phyloP scores from a whole-genome alignment of 768 basidiomycete genomes.

The Podaxis sp. region DNA sequence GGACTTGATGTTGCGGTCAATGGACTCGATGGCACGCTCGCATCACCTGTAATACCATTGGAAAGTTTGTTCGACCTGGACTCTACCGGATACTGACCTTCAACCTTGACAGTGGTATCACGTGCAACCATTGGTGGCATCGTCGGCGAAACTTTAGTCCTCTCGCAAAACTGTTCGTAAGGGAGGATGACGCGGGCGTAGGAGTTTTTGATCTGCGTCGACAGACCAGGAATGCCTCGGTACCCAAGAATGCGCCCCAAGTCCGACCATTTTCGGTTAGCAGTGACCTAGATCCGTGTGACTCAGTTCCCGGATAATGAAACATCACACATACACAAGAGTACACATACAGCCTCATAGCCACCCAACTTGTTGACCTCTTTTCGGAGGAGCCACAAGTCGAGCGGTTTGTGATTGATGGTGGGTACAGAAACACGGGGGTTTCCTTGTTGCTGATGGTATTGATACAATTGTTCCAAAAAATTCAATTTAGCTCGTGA shows the following conservation, averaged over 20 bases:
- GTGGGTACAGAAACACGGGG: constrained; percentile 88
- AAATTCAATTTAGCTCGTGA: constrained; percentile 97
- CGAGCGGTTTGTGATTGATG: constrained; percentile 89
- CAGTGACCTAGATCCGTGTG: constrained; percentile 60
- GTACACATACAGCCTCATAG: constrained; percentile 68
- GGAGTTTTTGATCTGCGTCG: constrained; percentile 85
- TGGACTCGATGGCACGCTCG: constrained; percentile 71
- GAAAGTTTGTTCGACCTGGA: constrained; percentile 35
- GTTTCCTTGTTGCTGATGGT: constrained; percentile 94
- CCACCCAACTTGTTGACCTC: constrained; percentile 91
- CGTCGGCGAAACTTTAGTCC: constrained; percentile 65
- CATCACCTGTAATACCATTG: constrained; percentile 34
- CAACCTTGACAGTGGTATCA: constrained; percentile 50
- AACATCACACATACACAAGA: constrained; percentile 18
- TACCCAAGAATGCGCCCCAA: constrained; percentile 83
- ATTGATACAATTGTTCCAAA: constrained; percentile 94
- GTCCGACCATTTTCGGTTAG: constrained; percentile 84
- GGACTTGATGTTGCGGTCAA: constrained; percentile 76
- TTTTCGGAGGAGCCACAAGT: constrained; percentile 91
- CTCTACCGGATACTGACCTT: constrained; percentile 33
- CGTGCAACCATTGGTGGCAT: constrained; percentile 45
- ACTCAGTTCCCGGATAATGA: constrained; percentile 20
- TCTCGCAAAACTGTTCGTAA: constrained; percentile 89
- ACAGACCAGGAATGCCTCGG: constrained; percentile 77
- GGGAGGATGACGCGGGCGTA: constrained; percentile 91